phyloP scores from a whole-genome alignment of 495 filamentous ascomycete species.

The Neurospora sp. region DNA sequence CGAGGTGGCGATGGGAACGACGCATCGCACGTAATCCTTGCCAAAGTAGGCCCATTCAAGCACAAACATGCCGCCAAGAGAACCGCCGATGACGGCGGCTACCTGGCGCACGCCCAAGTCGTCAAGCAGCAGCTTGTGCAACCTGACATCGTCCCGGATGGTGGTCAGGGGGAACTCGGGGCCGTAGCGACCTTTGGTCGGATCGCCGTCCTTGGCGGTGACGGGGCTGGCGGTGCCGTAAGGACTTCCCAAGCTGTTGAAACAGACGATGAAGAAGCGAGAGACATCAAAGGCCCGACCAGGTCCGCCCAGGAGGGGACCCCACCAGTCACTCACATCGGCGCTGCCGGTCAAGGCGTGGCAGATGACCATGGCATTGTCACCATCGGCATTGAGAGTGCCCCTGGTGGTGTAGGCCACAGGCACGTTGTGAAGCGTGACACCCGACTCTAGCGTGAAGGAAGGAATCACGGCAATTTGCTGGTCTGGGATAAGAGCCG shows the following conservation, averaged over 20 bases:
- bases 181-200: constrained; percentile 67
- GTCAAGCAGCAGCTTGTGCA: constrained; percentile 87
- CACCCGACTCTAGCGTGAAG: constrained; percentile 91
- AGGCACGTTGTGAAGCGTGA: constrained; percentile 75
- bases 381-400: constrained; percentile 56
- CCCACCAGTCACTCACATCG: constrained; percentile 98
- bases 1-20: constrained; percentile 92
- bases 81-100: constrained; percentile 88
- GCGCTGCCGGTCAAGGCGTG: constrained; percentile 94
- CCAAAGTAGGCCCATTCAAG: constrained; percentile 96
- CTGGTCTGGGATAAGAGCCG: constrained; percentile 76
- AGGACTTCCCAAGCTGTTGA: constrained; percentile 93
- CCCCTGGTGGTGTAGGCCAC: constrained; percentile 88
- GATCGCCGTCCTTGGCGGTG: constrained; percentile 72
- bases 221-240: constrained; percentile 96
- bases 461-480: constrained; percentile 72
- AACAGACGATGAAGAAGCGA: constrained; percentile 87
- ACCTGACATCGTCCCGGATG: constrained; percentile 86
- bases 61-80: constrained; percentile 96
- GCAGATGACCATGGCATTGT: constrained; percentile 96
- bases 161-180: constrained; percentile 96
- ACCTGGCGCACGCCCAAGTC: constrained; percentile 79
- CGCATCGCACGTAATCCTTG: constrained; percentile 80
- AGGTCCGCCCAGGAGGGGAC: constrained; percentile 78
- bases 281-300: constrained; percentile 88